Conservation (phyloP, 495 filamentous ascomycete species). For the Penicillium coprophilum region DNA sequence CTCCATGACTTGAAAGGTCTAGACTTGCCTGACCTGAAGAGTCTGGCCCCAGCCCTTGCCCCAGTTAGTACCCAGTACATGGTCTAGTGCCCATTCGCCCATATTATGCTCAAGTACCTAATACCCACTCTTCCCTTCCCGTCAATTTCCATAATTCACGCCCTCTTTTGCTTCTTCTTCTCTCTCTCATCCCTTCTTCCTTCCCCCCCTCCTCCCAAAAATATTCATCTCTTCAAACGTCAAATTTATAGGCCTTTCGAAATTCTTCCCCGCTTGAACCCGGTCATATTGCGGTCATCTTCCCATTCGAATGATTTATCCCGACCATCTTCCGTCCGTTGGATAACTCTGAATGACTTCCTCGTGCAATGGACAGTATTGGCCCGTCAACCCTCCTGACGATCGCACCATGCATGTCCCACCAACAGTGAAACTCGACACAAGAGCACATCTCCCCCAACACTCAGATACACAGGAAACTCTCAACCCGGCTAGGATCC, state of each 20-base stretch:
- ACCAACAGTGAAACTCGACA: constrained; percentile 22
- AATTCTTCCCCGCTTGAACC: neutral
- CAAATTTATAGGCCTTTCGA: constrained; percentile 11
- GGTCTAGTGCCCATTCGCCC: neutral
- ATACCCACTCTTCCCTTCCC: constrained; percentile 16
- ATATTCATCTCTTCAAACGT: constrained; percentile 8
- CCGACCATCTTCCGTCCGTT: constrained; percentile 20
- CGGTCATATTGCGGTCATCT: neutral
- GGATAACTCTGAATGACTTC: constrained; percentile 38
- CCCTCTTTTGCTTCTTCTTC: constrained; percentile 15
- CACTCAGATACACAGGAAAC: constrained; percentile 18
- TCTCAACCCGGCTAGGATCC: constrained; percentile 28
- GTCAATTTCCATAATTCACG: constrained; percentile 22
- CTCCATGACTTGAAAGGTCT: constrained; percentile 22
- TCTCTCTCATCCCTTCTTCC: constrained; percentile 14
- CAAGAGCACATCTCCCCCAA: constrained; percentile 18
- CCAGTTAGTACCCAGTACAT: constrained; percentile 20
- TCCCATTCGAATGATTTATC: constrained; percentile 6
- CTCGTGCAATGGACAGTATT: constrained; percentile 40
- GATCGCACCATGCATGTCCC: constrained; percentile 35
- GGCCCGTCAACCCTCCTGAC: constrained; percentile 30
- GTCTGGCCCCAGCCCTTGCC: constrained; percentile 19
- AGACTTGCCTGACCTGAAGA: constrained; percentile 21
- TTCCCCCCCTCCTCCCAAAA: constrained; percentile 7
- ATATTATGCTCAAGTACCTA: constrained; percentile 19